Evolutionary conservation across 2,329 filamentous ascomycete genomes (phyloP).

Genomic region (Passalora sequoiae): DNA sequence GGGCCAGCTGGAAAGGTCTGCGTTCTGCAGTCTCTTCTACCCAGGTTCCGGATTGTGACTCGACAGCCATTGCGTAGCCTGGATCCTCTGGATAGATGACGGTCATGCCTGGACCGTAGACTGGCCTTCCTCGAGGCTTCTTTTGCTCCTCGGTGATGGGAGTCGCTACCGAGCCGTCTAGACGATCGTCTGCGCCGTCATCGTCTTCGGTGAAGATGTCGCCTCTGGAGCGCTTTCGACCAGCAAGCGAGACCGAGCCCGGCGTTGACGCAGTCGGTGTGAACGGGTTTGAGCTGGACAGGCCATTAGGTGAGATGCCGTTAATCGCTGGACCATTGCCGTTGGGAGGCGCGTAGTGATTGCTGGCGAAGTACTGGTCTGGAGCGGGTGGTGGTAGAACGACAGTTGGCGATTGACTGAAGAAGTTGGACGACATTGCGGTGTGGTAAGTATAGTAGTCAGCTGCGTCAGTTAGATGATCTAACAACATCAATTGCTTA

Average conservation of each 20-base stretch:
- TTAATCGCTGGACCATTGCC: conserved; percentile 18
- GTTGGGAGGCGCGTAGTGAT: conserved; percentile 24
- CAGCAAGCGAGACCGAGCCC: conserved; percentile 41
- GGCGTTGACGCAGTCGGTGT: conserved; percentile 21
- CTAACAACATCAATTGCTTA: conserved; percentile 31
- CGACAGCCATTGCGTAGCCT: conserved; percentile 53
- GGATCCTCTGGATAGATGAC: conserved; percentile 60
- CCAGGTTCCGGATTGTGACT: conserved; percentile 68
- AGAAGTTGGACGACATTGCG: conserved; percentile 34
- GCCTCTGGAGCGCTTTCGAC: conserved; percentile 71
- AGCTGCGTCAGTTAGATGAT: conserved; percentile 32
- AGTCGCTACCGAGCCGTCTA: conserved; percentile 46
- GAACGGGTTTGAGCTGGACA: conserved; percentile 19
- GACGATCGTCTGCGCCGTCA: conserved; percentile 50
- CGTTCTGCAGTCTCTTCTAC: conserved; percentile 54
- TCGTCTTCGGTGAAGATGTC: conserved; percentile 59
- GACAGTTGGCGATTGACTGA: conserved; percentile 44
- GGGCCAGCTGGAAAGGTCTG: conserved; percentile 33
- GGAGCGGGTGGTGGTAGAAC: conserved; percentile 42
- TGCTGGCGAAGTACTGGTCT: conserved; percentile 30
- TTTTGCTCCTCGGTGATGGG: conserved; percentile 41
- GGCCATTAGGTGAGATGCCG: conserved; percentile 23
- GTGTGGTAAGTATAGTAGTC: conserved; percentile 11
- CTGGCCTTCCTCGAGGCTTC: conserved; percentile 60
- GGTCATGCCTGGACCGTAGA: conserved; percentile 68